Base-by-base conservation (phyloP, 257 asterid genomes). In the Lavandula angustifolia region DNA sequence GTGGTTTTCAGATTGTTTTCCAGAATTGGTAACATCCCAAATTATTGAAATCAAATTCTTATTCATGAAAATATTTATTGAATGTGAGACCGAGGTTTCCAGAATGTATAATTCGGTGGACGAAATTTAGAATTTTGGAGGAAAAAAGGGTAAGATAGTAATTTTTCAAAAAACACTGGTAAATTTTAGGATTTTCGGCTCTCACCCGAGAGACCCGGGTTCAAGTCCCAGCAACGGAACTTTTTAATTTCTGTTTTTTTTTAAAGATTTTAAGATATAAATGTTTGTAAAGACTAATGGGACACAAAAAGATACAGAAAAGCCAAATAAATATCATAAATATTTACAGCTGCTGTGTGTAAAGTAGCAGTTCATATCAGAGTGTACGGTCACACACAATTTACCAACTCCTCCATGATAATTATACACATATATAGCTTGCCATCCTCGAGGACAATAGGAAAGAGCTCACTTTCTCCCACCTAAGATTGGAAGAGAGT, bases 131-230 rank as follows among this genome's bases (percentile, higher is more conserved):
- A 2, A 0, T 0, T 22, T 22, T 22, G 27, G 2, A 2, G 2
- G 27, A 2, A 22, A 22, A 22, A 22, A 2, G 27, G 27, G 2
- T 22, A 22, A 22, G 27, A 22, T 22, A 22, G 27, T 22, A 22
- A 22, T 22, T 22, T 22, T 22, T 22, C 2, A 0, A 22, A 22
- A 22, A 22, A 22, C 2, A 22, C 27, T 22, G 2, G 27, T 22
- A 22, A 22, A 22, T 0, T 22, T 22, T 22, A 22, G 27, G 27
- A 22, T 22, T 22, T 22, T 85, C 89, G 91, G 91, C 89, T 89
- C 96, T 87, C 96, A 92, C 96, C 92, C 87, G 86, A 79, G 81
- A 83, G 95, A 81, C 95, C 95, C 95, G 95, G 94, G 95, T 91
- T 88, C 95, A 48, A 86, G 87, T 86, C 91, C 95, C 89, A 89